These are phyloP conservation scores for Endotrypanum monterogeii DNA, from an alignment of 208 protist genomes.

Conservation along the genomic window DNA sequence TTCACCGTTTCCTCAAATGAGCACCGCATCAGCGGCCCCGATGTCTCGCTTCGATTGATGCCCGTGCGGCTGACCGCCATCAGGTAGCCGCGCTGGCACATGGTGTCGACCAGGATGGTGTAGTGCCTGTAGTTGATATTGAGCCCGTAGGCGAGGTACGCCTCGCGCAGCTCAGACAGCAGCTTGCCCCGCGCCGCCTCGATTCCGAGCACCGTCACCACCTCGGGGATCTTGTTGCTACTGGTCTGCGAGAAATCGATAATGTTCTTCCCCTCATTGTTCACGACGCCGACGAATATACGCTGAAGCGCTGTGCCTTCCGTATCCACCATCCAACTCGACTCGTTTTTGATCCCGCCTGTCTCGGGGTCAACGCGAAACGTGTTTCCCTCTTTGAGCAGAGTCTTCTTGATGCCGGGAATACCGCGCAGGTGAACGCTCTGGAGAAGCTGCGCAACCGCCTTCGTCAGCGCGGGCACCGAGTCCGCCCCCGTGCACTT, in stretches of 20 bases:
- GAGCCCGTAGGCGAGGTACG: conserved; percentile 94
- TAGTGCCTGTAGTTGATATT: conserved; percentile 99
- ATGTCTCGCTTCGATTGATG: conserved; percentile 95
- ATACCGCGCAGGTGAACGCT: conserved; percentile 94
- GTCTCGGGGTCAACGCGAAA: conserved; percentile 58
- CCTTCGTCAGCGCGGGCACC: conserved; percentile 64
- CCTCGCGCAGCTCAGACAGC: conserved; percentile 90
- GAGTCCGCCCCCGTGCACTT: conserved; percentile 48
- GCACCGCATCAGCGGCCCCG: conserved; percentile 97
- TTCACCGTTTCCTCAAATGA: conserved; percentile 99
- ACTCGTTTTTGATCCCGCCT: conserved; percentile 50
- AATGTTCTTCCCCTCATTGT: conserved; percentile 89
- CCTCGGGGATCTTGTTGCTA: conserved; percentile 99
- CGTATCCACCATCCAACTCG: conserved; percentile 92
- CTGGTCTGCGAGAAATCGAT: conserved; percentile 95
- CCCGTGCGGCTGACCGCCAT: conserved; percentile 97
- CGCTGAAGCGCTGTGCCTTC: conserved; percentile 97
- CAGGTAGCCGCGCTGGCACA: conserved; percentile 97
- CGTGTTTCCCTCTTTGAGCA: conserved; percentile 66
- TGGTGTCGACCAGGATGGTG: conserved; percentile 97
- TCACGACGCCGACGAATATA: conserved; percentile 96
- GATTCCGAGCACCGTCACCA: conserved; percentile 94
- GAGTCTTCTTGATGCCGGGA: conserved; percentile 94
- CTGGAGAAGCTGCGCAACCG: conserved; percentile 66
- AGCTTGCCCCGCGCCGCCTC: conserved; percentile 84